Evolutionary conservation across 164 flowering plant species (phyloP).

Genomic region (Vitis vinifera): ASM3070453v1 NC_081820.1:5723001-5723500

Average conservation of each 20-base stretch:
- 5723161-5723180: too few species aligned
- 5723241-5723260: conserved; percentile 3
- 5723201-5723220: too few species aligned
- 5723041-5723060: too few species aligned
- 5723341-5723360: conserved; percentile 6
- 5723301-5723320: conserved; percentile 24
- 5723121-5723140: too few species aligned
- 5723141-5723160: too few species aligned
- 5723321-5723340: background rate
- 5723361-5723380: conserved; percentile 2
- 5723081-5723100: too few species aligned
- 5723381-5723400: background rate
- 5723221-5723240: conserved; percentile 40
- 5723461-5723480: conserved; percentile 63
- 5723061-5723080: too few species aligned
- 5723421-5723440: conserved; percentile 60
- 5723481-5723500: conserved; percentile 55
- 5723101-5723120: too few species aligned
- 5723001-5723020: too few species aligned
- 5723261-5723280: background rate
- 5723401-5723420: conserved; percentile 31
- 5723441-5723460: conserved; percentile 51
- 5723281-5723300: conserved; percentile 10
- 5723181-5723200: too few species aligned
- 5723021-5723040: too few species aligned